Conservation (phyloP, 2,329 filamentous ascomycete genomes). For the Microsporum audouinii region DNA sequence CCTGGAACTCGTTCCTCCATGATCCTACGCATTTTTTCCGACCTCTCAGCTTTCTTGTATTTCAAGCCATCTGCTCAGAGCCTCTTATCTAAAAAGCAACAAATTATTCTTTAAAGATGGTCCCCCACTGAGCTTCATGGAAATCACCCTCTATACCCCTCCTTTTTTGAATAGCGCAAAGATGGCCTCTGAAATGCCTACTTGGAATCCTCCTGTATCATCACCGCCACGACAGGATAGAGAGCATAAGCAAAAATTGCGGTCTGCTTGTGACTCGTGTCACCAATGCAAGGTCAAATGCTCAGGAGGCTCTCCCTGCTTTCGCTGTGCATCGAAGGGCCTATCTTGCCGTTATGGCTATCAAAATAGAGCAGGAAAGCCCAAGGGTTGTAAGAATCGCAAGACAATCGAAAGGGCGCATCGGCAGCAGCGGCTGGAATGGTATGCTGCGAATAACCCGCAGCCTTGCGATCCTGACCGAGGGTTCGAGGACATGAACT, state of each 20-base stretch:
- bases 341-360: constrained; percentile 2
- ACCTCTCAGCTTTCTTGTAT: background rate
- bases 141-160: background rate
- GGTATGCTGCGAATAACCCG: background rate
- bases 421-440: background rate
- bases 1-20: background rate
- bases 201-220: background rate
- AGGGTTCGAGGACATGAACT: background rate
- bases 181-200: background rate
- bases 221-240: background rate
- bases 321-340: constrained; percentile 1
- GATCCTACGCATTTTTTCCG: background rate
- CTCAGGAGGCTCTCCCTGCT: background rate
- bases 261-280: constrained; percentile 3
- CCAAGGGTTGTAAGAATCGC: constrained; percentile 2
- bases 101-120: background rate
- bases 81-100: background rate
- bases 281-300: constrained; percentile 4
- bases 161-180: background rate
- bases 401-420: constrained; percentile 4
- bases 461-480: background rate
- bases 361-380: constrained; percentile 2
- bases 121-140: background rate
- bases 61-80: background rate
- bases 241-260: background rate